Base-by-base conservation (phyloP, 257 asterid species). In the Solanum bulbocastanum region DNA sequence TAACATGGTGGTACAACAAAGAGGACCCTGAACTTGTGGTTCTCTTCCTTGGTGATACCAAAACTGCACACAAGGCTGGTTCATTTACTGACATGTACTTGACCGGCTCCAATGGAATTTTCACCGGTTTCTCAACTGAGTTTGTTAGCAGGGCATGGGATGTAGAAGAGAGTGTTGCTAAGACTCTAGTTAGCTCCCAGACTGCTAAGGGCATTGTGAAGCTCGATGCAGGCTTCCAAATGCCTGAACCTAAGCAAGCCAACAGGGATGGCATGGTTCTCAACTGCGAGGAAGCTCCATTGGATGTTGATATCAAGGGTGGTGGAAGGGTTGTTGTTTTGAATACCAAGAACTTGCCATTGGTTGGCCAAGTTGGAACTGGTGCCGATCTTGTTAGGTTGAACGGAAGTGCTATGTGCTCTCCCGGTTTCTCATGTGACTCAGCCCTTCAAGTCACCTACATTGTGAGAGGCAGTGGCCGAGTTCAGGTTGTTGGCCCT, bases 361-460 rank as follows among this genome's bases (percentile, higher is more conserved):
- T 95, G 91, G 98, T 96, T 5, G 98, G 98, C 0, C 96, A 94
- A 83, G 95, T 94, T 37, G 98, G 98, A 22, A 93, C 94, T 2
- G 96, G 98, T 18, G 98, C 98, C 1, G 98, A 94, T 86, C 98
- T 95, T 33, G 99, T 96, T 62, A 91, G 96, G 89, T 90, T 96
- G 22, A 75, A 91, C 10, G 99, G 98, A 32, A 90, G 87, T 49
- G 96, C 99, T 6, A 95, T 95, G 98, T 96, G 98, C 83, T 95
- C 98, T 52, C 99, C 99, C 1, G 98, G 98, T 25, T 95, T 96
- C 91, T 94, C 99, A 1, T 94, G 98, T 73, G 98, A 96, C 89
- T 95, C 98, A 2, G 99, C 99, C 20, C 83, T 93, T 87, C 99
- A 95, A 92, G 99, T 96, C 20, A 96, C 99, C 9, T 94, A 94